A percentile compares a stretch with the other conserved stretches of the same genome.
Evolutionary conservation across 495 filamentous ascomycete genomes (phyloP).

Genomic region (Podospora anserina): DNA sequence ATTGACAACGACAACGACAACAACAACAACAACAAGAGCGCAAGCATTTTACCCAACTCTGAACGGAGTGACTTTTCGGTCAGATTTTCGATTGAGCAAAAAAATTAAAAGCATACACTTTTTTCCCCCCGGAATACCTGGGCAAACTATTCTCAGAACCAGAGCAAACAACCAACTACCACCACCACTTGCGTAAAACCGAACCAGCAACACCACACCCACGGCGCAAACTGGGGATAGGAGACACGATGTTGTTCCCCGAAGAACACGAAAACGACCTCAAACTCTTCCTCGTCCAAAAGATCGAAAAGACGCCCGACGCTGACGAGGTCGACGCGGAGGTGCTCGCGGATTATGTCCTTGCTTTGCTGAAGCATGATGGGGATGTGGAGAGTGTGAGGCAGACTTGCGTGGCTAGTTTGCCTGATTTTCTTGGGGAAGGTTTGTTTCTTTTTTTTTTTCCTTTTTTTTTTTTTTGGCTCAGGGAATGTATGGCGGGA

Average conservation of each 20-base stretch:
- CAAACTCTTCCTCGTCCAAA: constrained; percentile 86
- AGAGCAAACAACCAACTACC: no score
- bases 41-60: not conserved
- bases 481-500: no score
- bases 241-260: constrained; percentile 65
- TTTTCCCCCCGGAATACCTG: no score
- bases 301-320: constrained; percentile 92
- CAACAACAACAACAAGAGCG: not conserved
- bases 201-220: no score
- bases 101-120: no score
- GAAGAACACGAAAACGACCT: constrained; percentile 71
- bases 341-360: constrained; percentile 91
- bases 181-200: no score
- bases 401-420: constrained; percentile 68
- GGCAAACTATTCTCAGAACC: no score
- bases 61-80: not conserved
- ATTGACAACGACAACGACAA: not conserved
- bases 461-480: no score
- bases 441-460: constrained; percentile 49
- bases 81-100: no score
- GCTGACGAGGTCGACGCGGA: constrained; percentile 70
- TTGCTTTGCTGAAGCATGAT: constrained; percentile 83
- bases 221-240: not conserved
- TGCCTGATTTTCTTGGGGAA: constrained; percentile 85
- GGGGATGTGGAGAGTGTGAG: constrained; percentile 70